Evolutionary conservation across 1,139 yeast genomes (phyloP).

Genomic region (Taphrina betulina): DNA sequence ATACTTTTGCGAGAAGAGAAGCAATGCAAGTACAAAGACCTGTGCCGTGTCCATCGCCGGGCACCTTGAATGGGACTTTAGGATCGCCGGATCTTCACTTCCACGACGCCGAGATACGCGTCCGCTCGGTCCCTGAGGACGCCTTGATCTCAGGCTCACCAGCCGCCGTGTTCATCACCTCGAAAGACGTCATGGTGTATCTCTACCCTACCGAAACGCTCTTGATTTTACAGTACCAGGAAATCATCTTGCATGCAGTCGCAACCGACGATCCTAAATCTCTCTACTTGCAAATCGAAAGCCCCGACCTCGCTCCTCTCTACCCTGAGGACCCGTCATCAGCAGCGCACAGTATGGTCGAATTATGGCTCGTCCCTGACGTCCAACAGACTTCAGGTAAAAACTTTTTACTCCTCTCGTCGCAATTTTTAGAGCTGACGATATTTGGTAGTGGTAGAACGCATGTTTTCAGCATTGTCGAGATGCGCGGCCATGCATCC

Average conservation of each 20-base stretch:
- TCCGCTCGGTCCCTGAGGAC: background rate
- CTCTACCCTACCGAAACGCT: background rate
- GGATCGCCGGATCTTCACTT: no score
- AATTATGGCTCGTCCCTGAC: background rate
- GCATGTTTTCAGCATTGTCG: slow-evolving; percentile 3
- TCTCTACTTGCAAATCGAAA: slow-evolving; percentile 9
- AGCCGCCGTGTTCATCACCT: slow-evolving; percentile 10
- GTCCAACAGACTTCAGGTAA: background rate
- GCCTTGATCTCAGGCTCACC: background rate
- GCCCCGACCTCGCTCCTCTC: background rate
- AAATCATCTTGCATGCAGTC: slow-evolving; percentile 14
- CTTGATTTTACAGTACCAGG: background rate
- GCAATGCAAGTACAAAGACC: no score
- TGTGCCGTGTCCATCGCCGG: no score
- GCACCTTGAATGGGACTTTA: no score
- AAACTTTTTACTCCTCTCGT: background rate
- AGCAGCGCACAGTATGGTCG: slow-evolving; percentile 5
- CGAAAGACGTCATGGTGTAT: slow-evolving; percentile 1
- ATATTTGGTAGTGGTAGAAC: background rate
- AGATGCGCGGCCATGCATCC: slow-evolving; percentile 20
- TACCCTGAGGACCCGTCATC: background rate
- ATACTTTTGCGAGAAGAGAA: no score
- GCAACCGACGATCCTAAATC: background rate
- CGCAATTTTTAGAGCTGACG: background rate
- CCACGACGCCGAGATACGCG: background rate